Conservation (phyloP, 2,329 filamentous ascomycete genomes). For the Exophiala sp. region DNA sequence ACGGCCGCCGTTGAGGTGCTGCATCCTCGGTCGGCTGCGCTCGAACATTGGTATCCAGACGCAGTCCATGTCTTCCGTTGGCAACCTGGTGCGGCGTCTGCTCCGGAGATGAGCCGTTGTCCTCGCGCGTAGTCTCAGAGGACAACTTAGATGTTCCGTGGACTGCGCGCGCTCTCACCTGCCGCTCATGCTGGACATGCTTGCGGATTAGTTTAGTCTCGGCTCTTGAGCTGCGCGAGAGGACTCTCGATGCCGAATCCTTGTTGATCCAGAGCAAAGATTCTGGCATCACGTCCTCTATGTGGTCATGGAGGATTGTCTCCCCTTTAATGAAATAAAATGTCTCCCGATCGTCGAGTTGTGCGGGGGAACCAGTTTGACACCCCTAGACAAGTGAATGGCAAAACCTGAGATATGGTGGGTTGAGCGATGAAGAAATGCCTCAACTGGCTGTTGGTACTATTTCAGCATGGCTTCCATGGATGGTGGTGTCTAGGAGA, state of each 20-base stretch:
- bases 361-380: background rate
- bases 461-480: constrained; percentile 6
- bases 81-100: background rate
- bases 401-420: background rate
- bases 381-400: background rate
- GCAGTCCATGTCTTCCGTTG: constrained; percentile 8
- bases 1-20: constrained; percentile 2
- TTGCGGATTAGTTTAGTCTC: constrained; percentile 26
- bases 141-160: constrained; percentile 9
- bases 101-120: constrained; percentile 3
- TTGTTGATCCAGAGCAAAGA: constrained; percentile 27
- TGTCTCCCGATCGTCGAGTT: background rate
- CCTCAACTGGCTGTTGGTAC: constrained; percentile 4
- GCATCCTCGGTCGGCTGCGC: background rate
- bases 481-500: background rate
- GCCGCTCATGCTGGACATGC: constrained; percentile 26
- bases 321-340: background rate
- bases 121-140: background rate
- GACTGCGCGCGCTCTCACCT: constrained; percentile 18
- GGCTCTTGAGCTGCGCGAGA: constrained; percentile 24
- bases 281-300: constrained; percentile 13
- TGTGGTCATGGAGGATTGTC: background rate
- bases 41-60: constrained; percentile 19
- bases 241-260: constrained; percentile 17
- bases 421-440: constrained; percentile 1